Base-by-base conservation (phyloP, 805 yeast genomes). In the Barnettozyma wickerhamii region DNA sequence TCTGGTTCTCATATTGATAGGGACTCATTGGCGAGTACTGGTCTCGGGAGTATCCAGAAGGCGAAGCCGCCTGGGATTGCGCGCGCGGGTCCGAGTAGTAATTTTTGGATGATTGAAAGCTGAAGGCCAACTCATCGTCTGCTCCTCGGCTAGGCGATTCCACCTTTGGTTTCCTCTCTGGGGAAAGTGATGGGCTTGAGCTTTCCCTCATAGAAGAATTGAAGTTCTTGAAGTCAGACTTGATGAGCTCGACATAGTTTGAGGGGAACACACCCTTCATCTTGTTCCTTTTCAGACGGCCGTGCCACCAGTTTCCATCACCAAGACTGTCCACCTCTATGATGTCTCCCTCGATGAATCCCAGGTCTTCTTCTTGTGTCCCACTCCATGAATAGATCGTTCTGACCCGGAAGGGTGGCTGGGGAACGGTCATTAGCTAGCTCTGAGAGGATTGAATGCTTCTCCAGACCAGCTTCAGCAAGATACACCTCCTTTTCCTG, bases 361-460 rank as follows among this genome's bases (percentile, higher is more conserved):
- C 98, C 32, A 93, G 69, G 57, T 93, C 97, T 34, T 85, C 84
- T 41, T 81, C 85, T 53, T 84, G 79, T 55, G 88, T 89, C 13
- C 96, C 98, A 17, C 96, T 81, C 96, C 96, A 90, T 19, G 96
- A 87, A 58, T 85, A 91, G 30, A 75, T 75, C 9, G 99, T 93
- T 56, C 76, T 77, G 24, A 83, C 95, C 56, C 72, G 72, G 61
- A 86, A 86, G 4, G 95, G 95, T 14, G 75, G 66, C 21, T 65
- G 63, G 24, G 74, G 74, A 13, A 38, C 30, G 10, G 50, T 31
- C 55, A 53, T 51, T 4, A 17, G n/a, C n/a, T n/a, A n/a, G n/a
- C n/a, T n/a, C n/a, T n/a, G n/a, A n/a, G n/a, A n/a, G n/a, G n/a
- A n/a, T n/a, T n/a, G n/a, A n/a, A n/a, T n/a, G n/a, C n/a, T n/a